phyloP scores from a whole-genome alignment of 139 green algal species.

The Micromonas pusilla region DNA sequence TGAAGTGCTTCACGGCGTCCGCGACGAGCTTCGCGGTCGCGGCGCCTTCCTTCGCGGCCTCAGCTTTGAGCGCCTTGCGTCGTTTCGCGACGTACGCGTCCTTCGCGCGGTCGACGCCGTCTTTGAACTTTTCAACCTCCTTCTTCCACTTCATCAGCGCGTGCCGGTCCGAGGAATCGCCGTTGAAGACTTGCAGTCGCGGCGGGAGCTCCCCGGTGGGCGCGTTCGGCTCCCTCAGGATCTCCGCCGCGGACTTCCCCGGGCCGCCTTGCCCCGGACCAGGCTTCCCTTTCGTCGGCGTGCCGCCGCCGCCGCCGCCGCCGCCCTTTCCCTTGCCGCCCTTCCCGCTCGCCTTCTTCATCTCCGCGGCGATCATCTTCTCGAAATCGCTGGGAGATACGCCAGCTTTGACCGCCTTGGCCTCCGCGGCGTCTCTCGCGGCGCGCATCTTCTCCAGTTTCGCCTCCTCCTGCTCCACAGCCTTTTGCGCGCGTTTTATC shows the following conservation, averaged over 20 bases:
- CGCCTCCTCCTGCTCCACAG: background rate
- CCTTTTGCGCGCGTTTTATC: background rate
- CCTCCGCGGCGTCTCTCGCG: background rate
- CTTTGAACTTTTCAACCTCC: background rate
- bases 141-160: conserved; percentile 9
- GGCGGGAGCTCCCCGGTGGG: background rate
- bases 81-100: conserved; percentile 22
- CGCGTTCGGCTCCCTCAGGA: conserved; percentile 3
- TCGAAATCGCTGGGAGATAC: background rate
- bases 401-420: background rate
- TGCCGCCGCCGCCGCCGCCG: background rate
- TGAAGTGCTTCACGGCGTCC: background rate
- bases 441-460: background rate
- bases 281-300: background rate
- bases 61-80: background rate
- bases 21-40: background rate
- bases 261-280: background rate
- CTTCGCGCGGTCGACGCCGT: background rate
- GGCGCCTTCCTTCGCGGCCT: background rate
- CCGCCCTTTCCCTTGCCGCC: conserved; percentile 9
- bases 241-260: conserved; percentile 1
- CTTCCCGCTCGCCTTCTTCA: background rate
- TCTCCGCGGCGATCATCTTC: background rate
- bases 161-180: background rate
- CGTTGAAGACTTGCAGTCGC: background rate